Evolutionary conservation across 441 rosid species (phyloP).

Genomic region (Francoa sonchifolia): DNA sequence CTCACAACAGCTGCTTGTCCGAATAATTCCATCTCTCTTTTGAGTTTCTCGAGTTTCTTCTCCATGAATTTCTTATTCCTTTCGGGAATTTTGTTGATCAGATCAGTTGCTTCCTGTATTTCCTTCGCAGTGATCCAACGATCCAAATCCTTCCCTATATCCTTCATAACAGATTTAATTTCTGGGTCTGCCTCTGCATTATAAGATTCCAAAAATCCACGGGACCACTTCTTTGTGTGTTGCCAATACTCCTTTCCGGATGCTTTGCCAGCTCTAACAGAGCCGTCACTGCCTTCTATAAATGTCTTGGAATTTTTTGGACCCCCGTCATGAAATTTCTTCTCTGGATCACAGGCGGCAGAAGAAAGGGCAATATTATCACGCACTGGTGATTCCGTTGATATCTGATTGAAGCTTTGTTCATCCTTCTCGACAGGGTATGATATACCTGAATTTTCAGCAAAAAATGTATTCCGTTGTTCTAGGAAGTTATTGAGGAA

Average conservation of each 20-base stretch:
- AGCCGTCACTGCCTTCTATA: conserved; percentile 81
- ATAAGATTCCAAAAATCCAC: conserved; percentile 64
- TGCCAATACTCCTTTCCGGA: conserved; percentile 84
- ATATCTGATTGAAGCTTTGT: conserved; percentile 24
- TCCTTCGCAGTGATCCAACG: conserved; percentile 91
- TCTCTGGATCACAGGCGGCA: conserved; percentile 18
- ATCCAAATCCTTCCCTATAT: conserved; percentile 83
- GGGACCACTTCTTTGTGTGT: conserved; percentile 92
- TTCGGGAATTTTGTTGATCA: conserved; percentile 47
- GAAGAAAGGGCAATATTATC: conserved; percentile 23
- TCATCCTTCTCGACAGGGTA: conserved; percentile 29
- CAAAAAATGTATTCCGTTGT: conserved; percentile 38
- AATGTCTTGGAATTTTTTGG: conserved; percentile 39
- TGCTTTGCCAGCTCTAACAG: conserved; percentile 64
- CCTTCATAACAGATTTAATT: conserved; percentile 65
- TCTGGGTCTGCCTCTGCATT: conserved; percentile 81
- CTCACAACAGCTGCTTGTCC: conserved; percentile 90
- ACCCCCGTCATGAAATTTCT: conserved; percentile 13
- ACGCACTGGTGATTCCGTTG: conserved; percentile 19
- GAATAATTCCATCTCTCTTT: conserved; percentile 81
- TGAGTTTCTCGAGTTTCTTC: conserved; percentile 66
- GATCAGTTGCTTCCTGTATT: conserved; percentile 66
- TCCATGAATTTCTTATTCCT: conserved; percentile 58
- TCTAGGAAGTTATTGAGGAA: conserved; percentile 36
- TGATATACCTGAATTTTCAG: conserved; percentile 21